phyloP scores from a whole-genome alignment of 768 basidiomycete genomes.

The Macrolepiota fuliginosa region DNA sequence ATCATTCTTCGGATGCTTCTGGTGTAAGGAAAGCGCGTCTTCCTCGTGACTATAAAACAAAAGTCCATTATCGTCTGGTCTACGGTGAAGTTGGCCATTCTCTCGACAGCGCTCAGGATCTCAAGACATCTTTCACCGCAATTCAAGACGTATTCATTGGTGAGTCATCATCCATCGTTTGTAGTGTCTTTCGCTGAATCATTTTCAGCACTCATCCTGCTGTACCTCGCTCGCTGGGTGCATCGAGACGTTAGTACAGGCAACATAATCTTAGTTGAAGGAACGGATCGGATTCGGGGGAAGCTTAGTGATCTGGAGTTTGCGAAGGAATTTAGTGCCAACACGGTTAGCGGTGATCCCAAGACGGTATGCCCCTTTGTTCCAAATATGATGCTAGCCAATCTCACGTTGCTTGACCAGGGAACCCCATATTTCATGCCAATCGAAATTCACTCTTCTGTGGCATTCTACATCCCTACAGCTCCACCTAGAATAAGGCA shows the following conservation, averaged over 20 bases:
- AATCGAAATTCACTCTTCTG: background rate
- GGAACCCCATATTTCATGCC: slow-evolving; percentile 4
- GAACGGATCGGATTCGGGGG: background rate
- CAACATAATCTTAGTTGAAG: background rate
- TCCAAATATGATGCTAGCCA: background rate
- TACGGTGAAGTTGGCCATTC: background rate
- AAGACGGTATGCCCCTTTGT: background rate
- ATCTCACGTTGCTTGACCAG: background rate
- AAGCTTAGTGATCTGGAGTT: slow-evolving; percentile 11
- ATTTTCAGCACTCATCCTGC: background rate
- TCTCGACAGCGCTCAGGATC: background rate
- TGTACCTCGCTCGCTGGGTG: slow-evolving; percentile 6
- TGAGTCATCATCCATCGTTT: background rate
- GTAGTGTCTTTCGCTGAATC: background rate
- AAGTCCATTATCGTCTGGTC: background rate
- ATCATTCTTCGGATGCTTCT: background rate
- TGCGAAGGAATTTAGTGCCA: background rate
- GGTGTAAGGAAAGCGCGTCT: background rate
- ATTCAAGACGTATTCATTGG: background rate
- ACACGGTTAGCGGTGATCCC: background rate
- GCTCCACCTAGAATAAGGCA: no score
- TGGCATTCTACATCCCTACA: no score
- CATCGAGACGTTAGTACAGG: slow-evolving; percentile 5
- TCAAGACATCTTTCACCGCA: background rate
- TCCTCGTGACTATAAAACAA: background rate